Conservation (phyloP, 495 filamentous ascomycete species). For the Lasiosphaeriaceae sp. region DNA sequence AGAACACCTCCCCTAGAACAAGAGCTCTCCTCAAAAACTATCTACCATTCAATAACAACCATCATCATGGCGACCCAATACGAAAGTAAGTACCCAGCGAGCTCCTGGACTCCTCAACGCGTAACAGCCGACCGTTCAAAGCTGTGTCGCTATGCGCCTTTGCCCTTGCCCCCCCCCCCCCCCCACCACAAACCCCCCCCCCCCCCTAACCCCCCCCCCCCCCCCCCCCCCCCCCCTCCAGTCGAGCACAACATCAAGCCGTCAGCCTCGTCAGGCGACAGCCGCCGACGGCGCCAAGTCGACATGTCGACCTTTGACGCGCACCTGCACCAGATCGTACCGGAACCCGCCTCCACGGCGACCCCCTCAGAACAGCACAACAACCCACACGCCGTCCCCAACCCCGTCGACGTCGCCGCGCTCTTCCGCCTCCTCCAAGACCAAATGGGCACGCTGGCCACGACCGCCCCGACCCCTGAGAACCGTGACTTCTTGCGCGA, state of each 20-base stretch:
- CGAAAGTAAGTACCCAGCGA: slow-evolving; percentile 34
- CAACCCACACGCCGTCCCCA: slow-evolving; percentile 64
- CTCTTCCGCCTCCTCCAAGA: slow-evolving; percentile 51
- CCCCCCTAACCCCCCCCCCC: slow-evolving; percentile 1
- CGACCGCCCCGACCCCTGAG: slow-evolving; percentile 52
- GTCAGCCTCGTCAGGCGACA: slow-evolving; percentile 21
- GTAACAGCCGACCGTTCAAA: too few species aligned
- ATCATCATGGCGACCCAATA: slow-evolving; percentile 43
- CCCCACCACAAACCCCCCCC: slow-evolving; percentile 12
- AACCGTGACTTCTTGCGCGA: slow-evolving; percentile 56
- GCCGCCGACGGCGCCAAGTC: slow-evolving; percentile 57
- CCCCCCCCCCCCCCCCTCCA: slow-evolving; percentile 30
- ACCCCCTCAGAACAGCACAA: slow-evolving; percentile 37
- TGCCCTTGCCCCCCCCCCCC: not conserved
- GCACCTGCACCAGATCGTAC: slow-evolving; percentile 62
- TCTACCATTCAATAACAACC: not conserved
- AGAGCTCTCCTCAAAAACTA: not conserved
- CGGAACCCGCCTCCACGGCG: slow-evolving; percentile 26
- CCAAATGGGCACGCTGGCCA: slow-evolving; percentile 40
- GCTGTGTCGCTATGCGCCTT: too few species aligned
- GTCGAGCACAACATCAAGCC: slow-evolving; percentile 78
- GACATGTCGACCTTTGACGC: slow-evolving; percentile 88
- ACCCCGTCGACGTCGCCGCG: slow-evolving; percentile 68
- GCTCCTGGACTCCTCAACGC: too few species aligned
- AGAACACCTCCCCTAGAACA: not conserved